phyloP scores from a whole-genome alignment of 768 basidiomycete species.

The Coprinopsis strossmayeri region DNA sequence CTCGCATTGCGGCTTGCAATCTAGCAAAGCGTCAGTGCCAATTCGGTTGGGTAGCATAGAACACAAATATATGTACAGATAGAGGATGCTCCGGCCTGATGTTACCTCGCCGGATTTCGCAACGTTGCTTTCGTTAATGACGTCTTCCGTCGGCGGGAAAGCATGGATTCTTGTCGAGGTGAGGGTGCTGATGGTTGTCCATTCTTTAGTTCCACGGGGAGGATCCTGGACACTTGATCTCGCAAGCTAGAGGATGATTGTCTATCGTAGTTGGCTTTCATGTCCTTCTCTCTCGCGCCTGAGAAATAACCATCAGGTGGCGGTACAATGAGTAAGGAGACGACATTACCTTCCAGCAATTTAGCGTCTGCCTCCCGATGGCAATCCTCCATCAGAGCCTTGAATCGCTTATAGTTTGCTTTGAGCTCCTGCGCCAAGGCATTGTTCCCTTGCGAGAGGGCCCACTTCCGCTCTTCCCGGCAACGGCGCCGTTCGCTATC shows the following conservation, averaged over 20 bases:
- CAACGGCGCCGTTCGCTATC: slow-evolving; percentile 78
- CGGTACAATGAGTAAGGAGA: not conserved
- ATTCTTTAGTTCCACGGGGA: not conserved
- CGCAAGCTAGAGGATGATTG: not conserved
- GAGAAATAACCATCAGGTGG: not conserved
- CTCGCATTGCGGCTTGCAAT: too few species aligned
- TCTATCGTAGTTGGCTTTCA: not conserved
- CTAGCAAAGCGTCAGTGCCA: too few species aligned
- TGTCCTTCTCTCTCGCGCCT: not conserved
- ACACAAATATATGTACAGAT: too few species aligned
- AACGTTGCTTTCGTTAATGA: not conserved
- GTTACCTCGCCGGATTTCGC: not conserved
- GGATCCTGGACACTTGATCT: not conserved
- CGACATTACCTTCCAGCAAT: slow-evolving; percentile 52
- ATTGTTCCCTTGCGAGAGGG: slow-evolving; percentile 67
- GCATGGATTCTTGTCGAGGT: not conserved
- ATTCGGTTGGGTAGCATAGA: too few species aligned
- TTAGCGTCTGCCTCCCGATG: slow-evolving; percentile 70
- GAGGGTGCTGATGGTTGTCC: not conserved
- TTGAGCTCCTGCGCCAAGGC: slow-evolving; percentile 74
- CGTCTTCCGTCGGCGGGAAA: not conserved
- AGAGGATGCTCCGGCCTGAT: too few species aligned
- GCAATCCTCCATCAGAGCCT: slow-evolving; percentile 74
- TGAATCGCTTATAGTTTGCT: slow-evolving; percentile 80
- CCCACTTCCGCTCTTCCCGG: slow-evolving; percentile 88